Conservation (phyloP, 1,284 basidiomycete genomes). For the Cerioporus squamosus region DNA sequence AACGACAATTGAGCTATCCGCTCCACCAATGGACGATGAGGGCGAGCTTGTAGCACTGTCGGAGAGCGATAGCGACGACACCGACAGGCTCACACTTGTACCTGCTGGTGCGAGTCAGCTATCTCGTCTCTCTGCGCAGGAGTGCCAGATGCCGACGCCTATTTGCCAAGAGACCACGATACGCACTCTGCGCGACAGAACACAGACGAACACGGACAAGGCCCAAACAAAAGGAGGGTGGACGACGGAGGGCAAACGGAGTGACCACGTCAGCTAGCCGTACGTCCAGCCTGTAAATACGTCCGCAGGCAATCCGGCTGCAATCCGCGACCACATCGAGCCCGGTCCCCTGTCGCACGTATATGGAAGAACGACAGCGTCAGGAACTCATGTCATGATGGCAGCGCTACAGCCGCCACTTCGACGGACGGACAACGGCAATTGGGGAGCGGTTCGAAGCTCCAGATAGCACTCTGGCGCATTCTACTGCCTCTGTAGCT, state of each 20-base stretch:
- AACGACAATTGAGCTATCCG: neutral
- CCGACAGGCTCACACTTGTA: slow-evolving; percentile 3
- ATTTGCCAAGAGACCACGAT: slow-evolving; percentile 4
- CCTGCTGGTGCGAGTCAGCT: neutral
- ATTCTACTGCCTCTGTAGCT: slow-evolving; percentile 23
- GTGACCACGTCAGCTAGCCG: slow-evolving; percentile 4
- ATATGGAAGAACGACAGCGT: slow-evolving; percentile 12
- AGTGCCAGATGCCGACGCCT: neutral
- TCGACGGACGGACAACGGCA: slow-evolving; percentile 3
- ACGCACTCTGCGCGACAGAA: neutral
- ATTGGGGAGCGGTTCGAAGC: slow-evolving; percentile 19
- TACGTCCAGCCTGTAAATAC: slow-evolving; percentile 17
- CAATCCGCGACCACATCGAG: slow-evolving; percentile 8
- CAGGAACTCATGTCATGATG: slow-evolving; percentile 14
- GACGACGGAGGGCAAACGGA: slow-evolving; percentile 4
- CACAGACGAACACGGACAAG: neutral
- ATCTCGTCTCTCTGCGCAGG: neutral
- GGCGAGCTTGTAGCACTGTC: slow-evolving; percentile 3
- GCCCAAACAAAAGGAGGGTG: neutral
- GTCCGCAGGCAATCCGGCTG: slow-evolving; percentile 14
- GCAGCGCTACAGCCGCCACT: slow-evolving; percentile 13
- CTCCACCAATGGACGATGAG: slow-evolving; percentile 5
- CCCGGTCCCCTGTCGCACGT: slow-evolving; percentile 7
- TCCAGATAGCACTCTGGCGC: slow-evolving; percentile 7
- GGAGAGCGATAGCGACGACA: slow-evolving; percentile 1